A percentile compares a stretch with the other conserved stretches of the same genome.
Evolutionary conservation across 768 basidiomycete species (phyloP).

Genomic region (Boletus sp.): DNA sequence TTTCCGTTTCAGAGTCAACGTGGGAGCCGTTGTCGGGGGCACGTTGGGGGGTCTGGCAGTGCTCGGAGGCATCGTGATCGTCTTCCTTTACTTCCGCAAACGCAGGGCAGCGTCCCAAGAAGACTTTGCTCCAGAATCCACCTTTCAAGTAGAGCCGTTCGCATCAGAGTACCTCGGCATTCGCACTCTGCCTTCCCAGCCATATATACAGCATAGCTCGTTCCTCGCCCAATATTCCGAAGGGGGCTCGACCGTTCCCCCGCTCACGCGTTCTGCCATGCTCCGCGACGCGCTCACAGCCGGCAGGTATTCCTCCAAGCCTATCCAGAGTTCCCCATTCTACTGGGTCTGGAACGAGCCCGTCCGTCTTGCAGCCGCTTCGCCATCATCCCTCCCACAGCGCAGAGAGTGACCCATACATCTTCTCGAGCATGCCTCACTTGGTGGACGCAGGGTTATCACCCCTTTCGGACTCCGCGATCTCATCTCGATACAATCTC

Average conservation of each 20-base stretch:
- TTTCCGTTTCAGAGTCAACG: slow-evolving; percentile 4
- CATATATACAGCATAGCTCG: not conserved
- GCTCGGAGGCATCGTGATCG: not conserved
- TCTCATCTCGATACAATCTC: not conserved
- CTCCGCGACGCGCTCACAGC: slow-evolving; percentile 10
- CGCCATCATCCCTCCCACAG: not conserved
- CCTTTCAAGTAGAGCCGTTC: slow-evolving; percentile 2
- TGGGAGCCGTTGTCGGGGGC: slow-evolving; percentile 15
- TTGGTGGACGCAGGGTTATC: not conserved
- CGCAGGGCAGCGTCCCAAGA: not conserved
- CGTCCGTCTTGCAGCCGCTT: not conserved
- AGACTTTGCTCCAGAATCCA: not conserved
- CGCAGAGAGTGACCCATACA: not conserved
- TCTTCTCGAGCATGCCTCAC: not conserved
- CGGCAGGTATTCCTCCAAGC: not conserved
- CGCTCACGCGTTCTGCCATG: slow-evolving; percentile 10
- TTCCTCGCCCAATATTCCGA: not conserved
- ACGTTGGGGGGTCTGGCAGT: slow-evolving; percentile 10
- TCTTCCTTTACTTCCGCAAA: slow-evolving; percentile 9
- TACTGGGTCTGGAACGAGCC: not conserved
- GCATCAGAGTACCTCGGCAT: not conserved
- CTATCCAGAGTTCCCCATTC: slow-evolving; percentile 1
- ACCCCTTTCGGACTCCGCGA: not conserved
- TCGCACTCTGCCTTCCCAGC: not conserved
- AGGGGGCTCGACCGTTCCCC: not conserved